Evolutionary conservation across 2,329 filamentous ascomycete genomes (phyloP).

Genomic region (Teratosphaeria gauchensis): DNA sequence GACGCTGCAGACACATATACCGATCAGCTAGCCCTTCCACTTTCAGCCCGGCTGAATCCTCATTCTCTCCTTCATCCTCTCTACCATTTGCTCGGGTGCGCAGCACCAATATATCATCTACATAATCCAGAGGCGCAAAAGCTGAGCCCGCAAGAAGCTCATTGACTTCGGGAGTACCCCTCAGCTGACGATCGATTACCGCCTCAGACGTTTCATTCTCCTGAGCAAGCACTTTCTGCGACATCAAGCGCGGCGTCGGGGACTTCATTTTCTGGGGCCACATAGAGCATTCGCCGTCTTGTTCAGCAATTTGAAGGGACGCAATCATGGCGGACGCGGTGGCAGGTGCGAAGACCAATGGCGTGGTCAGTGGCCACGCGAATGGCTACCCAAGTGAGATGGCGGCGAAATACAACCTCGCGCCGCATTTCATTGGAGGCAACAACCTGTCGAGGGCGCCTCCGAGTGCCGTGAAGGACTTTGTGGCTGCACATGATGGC

Average conservation of each 20-base stretch:
- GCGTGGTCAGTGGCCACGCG: constrained; percentile 25
- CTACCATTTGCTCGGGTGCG: not conserved
- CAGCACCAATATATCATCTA: not conserved
- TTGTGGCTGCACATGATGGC: constrained; percentile 77
- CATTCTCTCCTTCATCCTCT: constrained; percentile 1
- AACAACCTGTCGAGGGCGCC: constrained; percentile 76
- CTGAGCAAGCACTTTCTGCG: not conserved
- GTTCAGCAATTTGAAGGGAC: not conserved
- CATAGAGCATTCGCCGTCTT: not conserved
- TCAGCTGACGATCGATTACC: not conserved
- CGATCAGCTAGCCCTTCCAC: not conserved
- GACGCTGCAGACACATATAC: constrained; percentile 3
- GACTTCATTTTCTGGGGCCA: not conserved
- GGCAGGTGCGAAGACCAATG: constrained; percentile 27
- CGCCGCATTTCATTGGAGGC: constrained; percentile 93
- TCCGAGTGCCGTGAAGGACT: constrained; percentile 87
- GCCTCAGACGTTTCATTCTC: not conserved
- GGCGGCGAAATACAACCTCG: constrained; percentile 70
- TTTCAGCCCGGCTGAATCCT: not conserved
- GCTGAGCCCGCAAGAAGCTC: not conserved
- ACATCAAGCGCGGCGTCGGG: not conserved
- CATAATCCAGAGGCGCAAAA: not conserved
- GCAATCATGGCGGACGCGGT: constrained; percentile 30
- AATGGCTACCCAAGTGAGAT: constrained; percentile 55
- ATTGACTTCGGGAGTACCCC: not conserved